A percentile compares a stretch with the other conserved stretches of the same genome.
phyloP scores from a whole-genome alignment of 441 rosid species.

The Erodium chrysanthum region DNA sequence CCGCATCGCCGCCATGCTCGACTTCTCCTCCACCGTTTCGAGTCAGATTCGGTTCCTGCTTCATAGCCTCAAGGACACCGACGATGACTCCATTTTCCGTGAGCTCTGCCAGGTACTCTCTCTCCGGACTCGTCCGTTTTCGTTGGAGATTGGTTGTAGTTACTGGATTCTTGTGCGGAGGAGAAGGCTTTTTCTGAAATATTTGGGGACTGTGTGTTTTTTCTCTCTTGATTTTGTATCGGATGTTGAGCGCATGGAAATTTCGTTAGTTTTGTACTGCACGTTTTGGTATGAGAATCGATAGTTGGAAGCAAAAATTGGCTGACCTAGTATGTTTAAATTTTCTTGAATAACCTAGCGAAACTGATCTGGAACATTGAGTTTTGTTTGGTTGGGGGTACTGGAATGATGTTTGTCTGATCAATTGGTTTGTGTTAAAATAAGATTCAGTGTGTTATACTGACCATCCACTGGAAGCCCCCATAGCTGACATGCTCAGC shows the following conservation, averaged over 20 bases:
- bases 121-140: not conserved
- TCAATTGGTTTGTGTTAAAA: not conserved
- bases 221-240: not conserved
- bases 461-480: not conserved
- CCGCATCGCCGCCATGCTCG: slow-evolving; percentile 7
- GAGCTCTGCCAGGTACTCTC: slow-evolving; percentile 55
- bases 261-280: not conserved
- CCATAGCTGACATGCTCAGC: not conserved
- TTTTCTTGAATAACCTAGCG: not conserved
- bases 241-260: not conserved
- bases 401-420: not conserved
- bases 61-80: slow-evolving; percentile 44
- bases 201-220: not conserved
- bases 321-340: not conserved
- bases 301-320: not conserved
- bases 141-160: not conserved
- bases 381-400: not conserved
- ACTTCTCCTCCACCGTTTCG: slow-evolving; percentile 39
- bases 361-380: not conserved
- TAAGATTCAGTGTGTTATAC: not conserved
- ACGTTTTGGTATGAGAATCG: not conserved
- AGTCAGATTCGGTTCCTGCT: slow-evolving; percentile 68
- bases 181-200: not conserved
- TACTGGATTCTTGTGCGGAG: not conserved
- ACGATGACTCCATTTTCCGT: slow-evolving; percentile 42